phyloP scores from a whole-genome alignment of 1,139 yeast species.

The Magnusiomyces sp. region DNA sequence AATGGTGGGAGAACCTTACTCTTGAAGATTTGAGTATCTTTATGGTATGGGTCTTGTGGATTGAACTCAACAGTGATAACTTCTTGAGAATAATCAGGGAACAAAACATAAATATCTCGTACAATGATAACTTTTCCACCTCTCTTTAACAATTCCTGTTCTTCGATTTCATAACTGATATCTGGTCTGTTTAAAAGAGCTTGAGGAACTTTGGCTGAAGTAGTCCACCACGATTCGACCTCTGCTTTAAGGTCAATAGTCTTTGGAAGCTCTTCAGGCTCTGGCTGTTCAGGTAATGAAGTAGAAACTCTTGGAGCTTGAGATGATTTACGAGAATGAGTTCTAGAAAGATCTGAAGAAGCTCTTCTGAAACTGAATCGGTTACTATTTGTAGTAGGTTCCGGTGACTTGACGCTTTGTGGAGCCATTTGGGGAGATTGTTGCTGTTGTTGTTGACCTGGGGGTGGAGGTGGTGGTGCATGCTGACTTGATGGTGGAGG shows the following conservation, averaged over 20 bases:
- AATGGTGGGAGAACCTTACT: slow-evolving; percentile 36
- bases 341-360: slow-evolving; percentile 1
- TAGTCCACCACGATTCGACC: slow-evolving; percentile 56
- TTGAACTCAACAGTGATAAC: slow-evolving; percentile 48
- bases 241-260: slow-evolving; percentile 29
- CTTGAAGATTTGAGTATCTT: neutral
- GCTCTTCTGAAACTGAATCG: slow-evolving; percentile 14
- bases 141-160: slow-evolving; percentile 47
- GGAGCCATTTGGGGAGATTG: neutral
- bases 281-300: neutral
- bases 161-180: slow-evolving; percentile 55
- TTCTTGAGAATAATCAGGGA: slow-evolving; percentile 65
- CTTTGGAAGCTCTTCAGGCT: slow-evolving; percentile 4
- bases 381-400: neutral
- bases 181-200: slow-evolving; percentile 39
- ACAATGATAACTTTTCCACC: slow-evolving; percentile 43
- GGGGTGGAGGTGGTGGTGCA: slow-evolving; percentile 17
- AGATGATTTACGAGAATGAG: neutral
- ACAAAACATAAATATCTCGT: slow-evolving; percentile 65
- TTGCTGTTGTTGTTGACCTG: neutral
- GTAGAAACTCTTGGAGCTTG: neutral
- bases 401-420: neutral
- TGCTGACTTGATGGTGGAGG: slow-evolving; percentile 20
- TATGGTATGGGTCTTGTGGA: slow-evolving; percentile 40
- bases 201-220: slow-evolving; percentile 49